A percentile compares a stretch with the other conserved stretches of the same genome.
Evolutionary conservation across 495 filamentous ascomycete genomes (phyloP).

Genomic region (Xylaria curta): DNA sequence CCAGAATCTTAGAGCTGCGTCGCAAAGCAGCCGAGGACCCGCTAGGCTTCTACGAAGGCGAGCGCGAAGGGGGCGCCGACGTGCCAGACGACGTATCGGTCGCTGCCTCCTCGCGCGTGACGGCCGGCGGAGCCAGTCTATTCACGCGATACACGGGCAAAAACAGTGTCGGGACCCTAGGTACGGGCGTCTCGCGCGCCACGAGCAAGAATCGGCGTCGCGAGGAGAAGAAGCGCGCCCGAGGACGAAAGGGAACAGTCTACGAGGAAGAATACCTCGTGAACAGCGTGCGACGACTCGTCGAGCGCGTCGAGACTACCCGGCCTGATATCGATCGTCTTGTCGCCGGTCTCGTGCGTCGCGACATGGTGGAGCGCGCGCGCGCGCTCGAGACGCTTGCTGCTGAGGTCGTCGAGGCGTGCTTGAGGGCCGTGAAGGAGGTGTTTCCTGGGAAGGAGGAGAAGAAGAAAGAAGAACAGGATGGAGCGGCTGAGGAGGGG

Average conservation of each 20-base stretch:
- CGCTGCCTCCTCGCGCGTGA: conserved; percentile 81
- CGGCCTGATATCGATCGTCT: conserved; percentile 72
- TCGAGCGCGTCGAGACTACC: conserved; percentile 79
- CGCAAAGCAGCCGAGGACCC: conserved; percentile 82
- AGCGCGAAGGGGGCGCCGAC: conserved; percentile 65
- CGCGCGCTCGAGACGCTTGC: conserved; percentile 74
- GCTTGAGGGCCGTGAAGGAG: conserved; percentile 66
- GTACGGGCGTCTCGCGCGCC: conserved; percentile 68
- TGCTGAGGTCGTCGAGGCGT: conserved; percentile 73
- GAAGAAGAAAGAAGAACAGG: conserved; percentile 27
- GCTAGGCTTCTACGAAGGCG: conserved; percentile 76
- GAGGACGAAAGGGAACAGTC: conserved; percentile 92
- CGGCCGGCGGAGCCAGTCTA: conserved; percentile 72
- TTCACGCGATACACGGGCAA: conserved; percentile 91
- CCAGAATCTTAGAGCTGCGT: conserved; percentile 81
- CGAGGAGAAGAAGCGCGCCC: conserved; percentile 93
- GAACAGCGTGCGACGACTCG: conserved; percentile 80
- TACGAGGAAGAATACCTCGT: conserved; percentile 98
- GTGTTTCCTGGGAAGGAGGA: conserved; percentile 59
- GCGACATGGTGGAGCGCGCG: conserved; percentile 87
- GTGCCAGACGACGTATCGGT: conserved; percentile 91
- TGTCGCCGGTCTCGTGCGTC: conserved; percentile 73
- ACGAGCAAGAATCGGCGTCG: conserved; percentile 82
- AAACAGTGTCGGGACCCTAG: conserved; percentile 68
- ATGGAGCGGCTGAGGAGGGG: conserved; percentile 38